Base-by-base conservation (phyloP, 2,329 filamentous ascomycete species). In the Thielaviopsis euricoi region DNA sequence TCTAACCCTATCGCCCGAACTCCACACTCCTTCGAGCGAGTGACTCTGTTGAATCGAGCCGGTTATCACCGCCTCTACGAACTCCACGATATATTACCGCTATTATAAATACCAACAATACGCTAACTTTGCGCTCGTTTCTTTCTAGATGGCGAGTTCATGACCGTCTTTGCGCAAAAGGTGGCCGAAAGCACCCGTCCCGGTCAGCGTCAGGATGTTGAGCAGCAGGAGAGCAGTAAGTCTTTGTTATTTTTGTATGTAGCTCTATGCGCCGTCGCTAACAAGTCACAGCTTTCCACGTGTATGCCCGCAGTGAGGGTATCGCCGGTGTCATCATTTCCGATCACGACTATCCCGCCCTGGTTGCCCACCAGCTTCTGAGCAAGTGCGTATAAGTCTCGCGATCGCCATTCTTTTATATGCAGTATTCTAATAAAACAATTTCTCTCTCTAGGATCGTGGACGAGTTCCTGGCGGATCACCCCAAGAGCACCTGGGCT, bases 331-430 rank as follows among this genome's bases (percentile, higher is more conserved):
- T 90, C 70, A 84, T 89, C 66, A 89, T 90, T 68, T 83, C 81
- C 62, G 84, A 89, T 66, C 79, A 84, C 66, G 79, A 84, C 65
- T 90, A 90, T 70, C 85, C 86, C 52, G 76, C 79, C 40, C 77
- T 91, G 9, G 87, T 90, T 23, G 89, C 89, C 23, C 89, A 95
- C 69, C 85, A 89, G 70, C 78, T 96, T 57, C 82, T 95, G 64
- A 85, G 83, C 68, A 95, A 95, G 65, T 63, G 56, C 12, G 62
- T 62, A 21, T 46, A 29, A 22, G 29, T 33, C 29, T 10, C 12
- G 54, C 17, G 23, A 25, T 26, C 46, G 37, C 46, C 51, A n/a
- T 43, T 5, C 37, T 43, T 17, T 43, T 2, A 15, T n/a, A 19
- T 21, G 21, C 19, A 15, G 23, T 26, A n/a, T 55, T 57, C 37